Evolutionary conservation across 106 monocot species (phyloP), one percentile per base, ranked within the genome.

Genomic region (Triglochin maritima): DNA sequence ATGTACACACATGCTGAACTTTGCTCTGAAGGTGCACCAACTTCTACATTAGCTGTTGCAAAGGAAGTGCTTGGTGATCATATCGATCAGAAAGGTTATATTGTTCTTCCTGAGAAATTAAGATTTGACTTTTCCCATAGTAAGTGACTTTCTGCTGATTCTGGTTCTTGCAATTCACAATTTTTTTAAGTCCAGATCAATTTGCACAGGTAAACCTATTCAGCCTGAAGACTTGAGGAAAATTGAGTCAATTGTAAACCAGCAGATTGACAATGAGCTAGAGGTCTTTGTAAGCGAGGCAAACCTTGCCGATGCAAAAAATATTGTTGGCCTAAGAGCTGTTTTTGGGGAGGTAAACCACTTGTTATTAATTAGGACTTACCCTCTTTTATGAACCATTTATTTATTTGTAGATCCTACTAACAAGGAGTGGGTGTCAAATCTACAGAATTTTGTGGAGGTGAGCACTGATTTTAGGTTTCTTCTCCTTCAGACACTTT

Each of bases 51-150:
- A 12, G 6, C 47, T 49, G 59, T 49, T 17, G 41, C 17, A 59
- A 29, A 96, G 96, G 88, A 91, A 76, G 82, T 96, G 44, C 91
- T 96, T 79, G 96, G 96, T 64, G 88, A 96, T 66, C 95, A 96
- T 80, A 72, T 96, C 75, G 95, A 91, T 79, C 95, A 96, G 65
- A 96, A 96, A 68, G 95, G 95, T 53, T 96, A 91, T 54, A 96
- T 91, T 79, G 96, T 96, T 80, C 91, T 96, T 66, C 96, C 96
- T 56, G 90, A 96, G 59, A 96, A 96, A 66, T 73, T 96, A 59
- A 69, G 91, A 62, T 96, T 79, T 82, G 96, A 96, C 82, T 96
- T 96, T 71, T 91, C 96, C 10, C 96, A 96, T 76, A 90, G 96
- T 96, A 88, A 67, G 46, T 2, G 16, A 17, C 15, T 47, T 62